Evolutionary conservation across 2,329 filamentous ascomycete genomes (phyloP), one percentile per base, ranked within the genome.

Genomic region (Dendryphion nanum): DNA sequence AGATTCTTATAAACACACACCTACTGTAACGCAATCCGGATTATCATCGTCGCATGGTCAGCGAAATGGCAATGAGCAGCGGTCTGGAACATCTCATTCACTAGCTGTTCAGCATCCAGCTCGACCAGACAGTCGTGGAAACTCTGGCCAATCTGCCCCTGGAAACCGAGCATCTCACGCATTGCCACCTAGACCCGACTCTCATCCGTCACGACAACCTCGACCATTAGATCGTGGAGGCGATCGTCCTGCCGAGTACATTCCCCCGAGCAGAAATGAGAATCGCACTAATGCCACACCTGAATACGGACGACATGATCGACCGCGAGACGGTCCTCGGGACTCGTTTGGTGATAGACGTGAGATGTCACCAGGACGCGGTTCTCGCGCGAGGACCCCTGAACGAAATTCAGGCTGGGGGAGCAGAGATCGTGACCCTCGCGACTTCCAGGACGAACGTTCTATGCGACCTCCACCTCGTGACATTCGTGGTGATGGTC

Each of bases 101-200:
- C n/a, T n/a, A n/a, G n/a, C n/a, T n/a, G n/a, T n/a, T n/a, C n/a
- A n/a, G n/a, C n/a, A n/a, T n/a, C n/a, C n/a, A n/a, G n/a, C n/a
- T n/a, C n/a, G 29, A 16, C 15, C 29, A 8, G 29, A 30, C 3
- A 30, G 29, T 17, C 10, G 29, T 13, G 29, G 29, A n/a, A n/a
- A n/a, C n/a, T n/a, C n/a, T 17, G 29, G 10, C 16, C 29, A 30
- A 13, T 8, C 29, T 14, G 15, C 16, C 8, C 16, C 10, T 4
- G 39, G 47, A 29, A 47, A 51, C 17, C 58, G 62, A 40, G 42
- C 50, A 32, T 51, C 64, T 18, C 70, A 70, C 45, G 61, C 62
- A 13, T 64, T 84, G 5, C 81, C 81, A 2, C 79, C 66, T 37
- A 72, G 79, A 38, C 80, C 80, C 13, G 78, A 83, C 45, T 71